Percentiles rank a stretch among this genome's conserved stretches.
phyloP scores from a whole-genome alignment of 1,284 basidiomycete species.

The Irpex rosettiformis region DNA sequence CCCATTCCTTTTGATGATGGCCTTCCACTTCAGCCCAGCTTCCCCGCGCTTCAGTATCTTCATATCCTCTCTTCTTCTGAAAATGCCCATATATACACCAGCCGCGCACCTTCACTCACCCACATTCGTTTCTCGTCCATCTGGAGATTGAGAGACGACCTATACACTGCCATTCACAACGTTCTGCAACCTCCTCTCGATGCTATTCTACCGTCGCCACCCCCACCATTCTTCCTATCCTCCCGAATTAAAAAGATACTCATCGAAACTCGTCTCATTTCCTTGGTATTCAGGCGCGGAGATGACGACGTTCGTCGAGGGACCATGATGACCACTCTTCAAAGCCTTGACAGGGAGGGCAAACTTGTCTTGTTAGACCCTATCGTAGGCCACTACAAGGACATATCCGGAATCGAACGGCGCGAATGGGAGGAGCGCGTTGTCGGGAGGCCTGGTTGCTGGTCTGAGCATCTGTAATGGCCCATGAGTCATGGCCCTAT shows the following conservation, averaged over 20 bases:
- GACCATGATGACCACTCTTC: neutral
- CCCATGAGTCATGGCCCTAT: neutral
- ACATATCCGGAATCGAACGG: neutral
- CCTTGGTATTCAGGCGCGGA: neutral
- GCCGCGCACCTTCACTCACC: constrained; percentile 11
- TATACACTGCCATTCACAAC: neutral
- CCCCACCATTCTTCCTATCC: neutral
- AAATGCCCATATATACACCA: constrained; percentile 7
- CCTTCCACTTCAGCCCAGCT: neutral
- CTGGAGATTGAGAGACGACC: neutral
- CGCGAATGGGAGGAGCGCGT: constrained; percentile 5
- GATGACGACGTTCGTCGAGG: neutral
- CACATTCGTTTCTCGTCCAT: constrained; percentile 14
- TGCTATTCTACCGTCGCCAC: neutral
- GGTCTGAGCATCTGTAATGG: neutral
- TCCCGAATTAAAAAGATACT: neutral
- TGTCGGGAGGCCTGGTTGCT: constrained; percentile 2
- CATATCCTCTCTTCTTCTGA: constrained; percentile 11
- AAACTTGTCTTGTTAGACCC: neutral
- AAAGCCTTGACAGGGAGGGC: neutral
- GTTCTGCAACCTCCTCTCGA: neutral
- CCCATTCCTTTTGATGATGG: neutral
- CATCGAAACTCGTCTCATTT: neutral
- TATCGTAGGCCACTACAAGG: neutral
- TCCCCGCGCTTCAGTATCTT: constrained; percentile 11